Percentiles rank a stretch among this genome's conserved stretches.
Evolutionary conservation across 805 yeast species (phyloP).

Genomic region (Wickerhamiella azymoides): DNA sequence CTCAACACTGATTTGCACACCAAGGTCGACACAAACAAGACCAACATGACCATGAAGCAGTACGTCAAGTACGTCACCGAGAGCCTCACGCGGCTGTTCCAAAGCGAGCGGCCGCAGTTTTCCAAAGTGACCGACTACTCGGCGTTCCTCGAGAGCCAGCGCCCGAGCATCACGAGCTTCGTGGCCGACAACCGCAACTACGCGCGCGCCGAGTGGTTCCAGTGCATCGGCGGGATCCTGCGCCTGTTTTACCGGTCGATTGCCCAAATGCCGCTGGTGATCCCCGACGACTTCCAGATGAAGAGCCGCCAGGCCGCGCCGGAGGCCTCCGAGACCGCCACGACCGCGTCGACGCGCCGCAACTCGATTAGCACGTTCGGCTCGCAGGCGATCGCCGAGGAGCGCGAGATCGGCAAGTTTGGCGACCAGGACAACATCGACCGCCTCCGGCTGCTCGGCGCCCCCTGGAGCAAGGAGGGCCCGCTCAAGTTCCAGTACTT

Average conservation of each 20-base stretch:
- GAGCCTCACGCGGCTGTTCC: slow-evolving; percentile 28
- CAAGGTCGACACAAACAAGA: slow-evolving; percentile 24
- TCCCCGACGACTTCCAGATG: slow-evolving; percentile 9
- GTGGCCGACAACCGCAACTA: slow-evolving; percentile 12
- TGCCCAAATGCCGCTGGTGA: slow-evolving; percentile 7
- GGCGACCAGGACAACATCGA: slow-evolving; percentile 21
- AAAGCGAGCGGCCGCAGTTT: slow-evolving; percentile 4
- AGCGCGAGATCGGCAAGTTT: slow-evolving; percentile 17
- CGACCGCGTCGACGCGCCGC: slow-evolving; percentile 20
- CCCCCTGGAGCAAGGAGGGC: slow-evolving; percentile 73
- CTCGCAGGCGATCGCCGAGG: slow-evolving; percentile 8
- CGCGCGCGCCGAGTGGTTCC: slow-evolving; percentile 9
- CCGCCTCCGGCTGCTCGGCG: slow-evolving; percentile 50
- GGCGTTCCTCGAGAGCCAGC: slow-evolving; percentile 12
- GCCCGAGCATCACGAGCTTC: slow-evolving; percentile 10
- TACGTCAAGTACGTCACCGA: slow-evolving; percentile 38
- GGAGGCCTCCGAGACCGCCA: neutral
- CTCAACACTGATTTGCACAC: slow-evolving; percentile 69
- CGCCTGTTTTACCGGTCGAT: slow-evolving; percentile 8
- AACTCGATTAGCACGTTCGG: slow-evolving; percentile 6
- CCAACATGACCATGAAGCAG: slow-evolving; percentile 29
- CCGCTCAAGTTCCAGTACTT: slow-evolving; percentile 25
- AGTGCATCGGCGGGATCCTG: slow-evolving; percentile 7
- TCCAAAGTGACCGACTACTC: slow-evolving; percentile 10
- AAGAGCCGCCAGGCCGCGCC: neutral